Evolutionary conservation across 805 yeast genomes (phyloP).

Genomic region (Metschnikowia chrysomelidarum): DNA sequence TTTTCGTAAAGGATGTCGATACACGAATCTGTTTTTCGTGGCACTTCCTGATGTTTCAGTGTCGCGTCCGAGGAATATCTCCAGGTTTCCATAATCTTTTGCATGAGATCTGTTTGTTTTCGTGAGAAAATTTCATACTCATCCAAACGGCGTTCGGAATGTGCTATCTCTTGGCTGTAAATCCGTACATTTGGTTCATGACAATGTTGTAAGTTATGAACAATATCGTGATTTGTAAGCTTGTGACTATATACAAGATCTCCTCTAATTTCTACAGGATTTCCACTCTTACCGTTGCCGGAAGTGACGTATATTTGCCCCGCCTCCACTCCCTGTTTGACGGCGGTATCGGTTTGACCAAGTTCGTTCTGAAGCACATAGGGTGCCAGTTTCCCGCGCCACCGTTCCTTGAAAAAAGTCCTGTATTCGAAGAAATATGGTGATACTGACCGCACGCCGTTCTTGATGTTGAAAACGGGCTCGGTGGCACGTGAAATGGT

Average conservation of each 20-base stretch:
- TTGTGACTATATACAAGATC: slow-evolving; percentile 2
- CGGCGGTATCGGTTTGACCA: slow-evolving; percentile 27
- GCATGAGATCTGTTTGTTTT: too few relatives aligned
- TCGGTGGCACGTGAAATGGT: slow-evolving; percentile 5
- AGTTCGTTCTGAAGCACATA: slow-evolving; percentile 35
- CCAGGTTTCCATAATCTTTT: too few relatives aligned
- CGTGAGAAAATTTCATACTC: too few relatives aligned
- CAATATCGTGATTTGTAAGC: slow-evolving; percentile 26
- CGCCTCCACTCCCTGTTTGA: slow-evolving; percentile 25
- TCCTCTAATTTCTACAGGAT: slow-evolving; percentile 5
- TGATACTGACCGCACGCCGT: slow-evolving; percentile 33
- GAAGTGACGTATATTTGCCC: slow-evolving; percentile 26
- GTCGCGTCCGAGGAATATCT: too few relatives aligned
- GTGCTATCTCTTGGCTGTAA: background rate
- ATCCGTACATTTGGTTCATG: slow-evolving; percentile 41
- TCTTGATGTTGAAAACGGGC: slow-evolving; percentile 18
- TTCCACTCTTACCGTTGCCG: slow-evolving; percentile 14
- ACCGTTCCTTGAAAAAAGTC: slow-evolving; percentile 38
- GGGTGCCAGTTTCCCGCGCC: slow-evolving; percentile 33
- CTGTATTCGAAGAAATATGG: slow-evolving; percentile 34
- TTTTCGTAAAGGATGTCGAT: slow-evolving; percentile 34
- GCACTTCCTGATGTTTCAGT: too few relatives aligned
- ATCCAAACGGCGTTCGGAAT: too few relatives aligned
- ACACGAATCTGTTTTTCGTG: background rate
- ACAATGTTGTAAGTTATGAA: slow-evolving; percentile 34